These are phyloP conservation scores for Claviceps humidiphila DNA, from an alignment of 2,329 filamentous ascomycete species.

Conservation along the genomic window DNA sequence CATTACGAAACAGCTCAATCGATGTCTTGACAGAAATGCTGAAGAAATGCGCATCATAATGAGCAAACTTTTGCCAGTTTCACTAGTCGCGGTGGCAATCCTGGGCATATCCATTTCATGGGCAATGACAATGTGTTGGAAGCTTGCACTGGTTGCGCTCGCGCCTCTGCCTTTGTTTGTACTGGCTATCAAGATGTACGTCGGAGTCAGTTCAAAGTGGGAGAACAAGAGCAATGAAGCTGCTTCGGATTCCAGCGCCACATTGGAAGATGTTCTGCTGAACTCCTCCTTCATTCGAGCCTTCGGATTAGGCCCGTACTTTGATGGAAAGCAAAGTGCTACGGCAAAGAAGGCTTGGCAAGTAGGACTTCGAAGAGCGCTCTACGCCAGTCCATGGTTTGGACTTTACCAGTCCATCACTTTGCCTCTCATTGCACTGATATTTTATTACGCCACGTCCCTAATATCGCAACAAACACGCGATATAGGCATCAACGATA, in stretches of 20 bases:
- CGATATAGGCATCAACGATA: slow-evolving; percentile 36
- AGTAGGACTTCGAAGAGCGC: slow-evolving; percentile 52
- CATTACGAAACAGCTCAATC: slow-evolving; percentile 47
- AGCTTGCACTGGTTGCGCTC: slow-evolving; percentile 64
- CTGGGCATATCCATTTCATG: slow-evolving; percentile 56
- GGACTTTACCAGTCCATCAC: slow-evolving; percentile 65
- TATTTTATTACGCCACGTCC: slow-evolving; percentile 70
- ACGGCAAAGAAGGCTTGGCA: slow-evolving; percentile 39
- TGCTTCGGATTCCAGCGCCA: slow-evolving; percentile 41
- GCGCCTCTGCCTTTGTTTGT: slow-evolving; percentile 56
- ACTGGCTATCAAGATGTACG: slow-evolving; percentile 50
- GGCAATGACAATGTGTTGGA: slow-evolving; percentile 66
- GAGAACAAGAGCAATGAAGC: slow-evolving; percentile 55
- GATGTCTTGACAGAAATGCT: slow-evolving; percentile 65
- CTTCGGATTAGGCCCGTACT: slow-evolving; percentile 60
- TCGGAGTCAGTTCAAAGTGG: slow-evolving; percentile 54
- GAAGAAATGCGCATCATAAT: slow-evolving; percentile 81
- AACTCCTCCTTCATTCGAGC: slow-evolving; percentile 70
- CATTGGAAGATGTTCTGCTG: slow-evolving; percentile 58
- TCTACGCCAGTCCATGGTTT: slow-evolving; percentile 56
- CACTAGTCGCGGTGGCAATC: slow-evolving; percentile 56
- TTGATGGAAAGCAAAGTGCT: slow-evolving; percentile 46
- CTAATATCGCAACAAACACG: slow-evolving; percentile 40
- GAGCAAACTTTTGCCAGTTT: slow-evolving; percentile 60
- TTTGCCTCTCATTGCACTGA: slow-evolving; percentile 59